These are phyloP conservation scores for Elsinoe fawcettii DNA, from an alignment of 2,329 filamentous ascomycete species.

Conservation along the genomic window DNA sequence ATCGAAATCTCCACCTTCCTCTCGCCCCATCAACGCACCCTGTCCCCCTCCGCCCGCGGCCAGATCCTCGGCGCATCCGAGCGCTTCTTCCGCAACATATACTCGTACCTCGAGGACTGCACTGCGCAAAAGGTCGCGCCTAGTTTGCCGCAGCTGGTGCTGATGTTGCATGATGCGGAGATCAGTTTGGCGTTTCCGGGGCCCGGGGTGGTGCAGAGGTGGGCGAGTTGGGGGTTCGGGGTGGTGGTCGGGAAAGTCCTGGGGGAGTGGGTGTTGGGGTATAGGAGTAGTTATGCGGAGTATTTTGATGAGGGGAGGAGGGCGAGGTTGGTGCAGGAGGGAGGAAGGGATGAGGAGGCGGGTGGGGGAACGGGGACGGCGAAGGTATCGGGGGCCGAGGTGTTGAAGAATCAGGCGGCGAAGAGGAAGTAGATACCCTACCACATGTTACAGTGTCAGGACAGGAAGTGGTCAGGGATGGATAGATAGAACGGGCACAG, in stretches of 20 bases:
- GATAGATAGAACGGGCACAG: background rate
- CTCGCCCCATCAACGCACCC: slow-evolving; percentile 17
- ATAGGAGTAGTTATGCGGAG: slow-evolving; percentile 17
- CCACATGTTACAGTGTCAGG: no score
- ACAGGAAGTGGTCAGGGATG: background rate
- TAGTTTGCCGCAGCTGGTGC: slow-evolving; percentile 23
- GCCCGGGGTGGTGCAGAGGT: slow-evolving; percentile 22
- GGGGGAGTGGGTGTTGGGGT: slow-evolving; percentile 17
- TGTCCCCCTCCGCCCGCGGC: slow-evolving; percentile 15
- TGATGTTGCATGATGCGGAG: slow-evolving; percentile 25
- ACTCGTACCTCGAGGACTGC: slow-evolving; percentile 27
- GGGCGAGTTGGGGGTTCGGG: slow-evolving; percentile 22
- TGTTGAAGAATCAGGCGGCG: background rate
- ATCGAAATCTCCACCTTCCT: slow-evolving; percentile 23
- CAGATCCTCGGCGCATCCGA: slow-evolving; percentile 22
- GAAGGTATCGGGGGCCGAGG: background rate
- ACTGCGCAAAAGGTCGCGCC: slow-evolving; percentile 21
- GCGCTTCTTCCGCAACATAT: slow-evolving; percentile 27
- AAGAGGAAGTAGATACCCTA: background rate
- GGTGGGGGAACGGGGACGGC: background rate
- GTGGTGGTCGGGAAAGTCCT: slow-evolving; percentile 24
- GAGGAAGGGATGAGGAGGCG: background rate
- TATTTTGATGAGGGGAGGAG: slow-evolving; percentile 17
- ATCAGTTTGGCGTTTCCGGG: slow-evolving; percentile 25
- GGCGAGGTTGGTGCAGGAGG: slow-evolving; percentile 2